phyloP scores from a whole-genome alignment of 192 early-diverging fungal species.

The Coemansia interrupta region DNA sequence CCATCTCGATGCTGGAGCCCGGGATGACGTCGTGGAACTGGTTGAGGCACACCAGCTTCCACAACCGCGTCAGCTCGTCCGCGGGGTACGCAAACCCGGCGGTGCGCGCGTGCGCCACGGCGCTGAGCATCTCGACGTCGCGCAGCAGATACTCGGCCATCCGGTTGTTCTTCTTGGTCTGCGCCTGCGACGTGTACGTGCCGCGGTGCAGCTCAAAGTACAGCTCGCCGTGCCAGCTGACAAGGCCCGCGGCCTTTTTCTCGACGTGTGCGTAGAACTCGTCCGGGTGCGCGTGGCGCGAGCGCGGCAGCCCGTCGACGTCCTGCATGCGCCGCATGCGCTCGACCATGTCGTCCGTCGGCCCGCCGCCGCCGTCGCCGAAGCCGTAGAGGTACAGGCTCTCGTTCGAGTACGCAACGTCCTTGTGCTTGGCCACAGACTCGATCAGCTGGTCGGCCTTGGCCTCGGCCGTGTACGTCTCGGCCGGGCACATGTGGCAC shows the following conservation, averaged over 20 bases:
- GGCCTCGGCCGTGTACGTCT: conserved; percentile 76
- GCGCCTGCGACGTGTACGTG: conserved; percentile 91
- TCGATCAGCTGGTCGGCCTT: conserved; percentile 55
- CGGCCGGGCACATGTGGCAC: conserved; percentile 87
- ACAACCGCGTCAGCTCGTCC: conserved; percentile 69
- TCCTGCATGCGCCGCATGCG: conserved; percentile 70
- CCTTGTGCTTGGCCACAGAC: conserved; percentile 83
- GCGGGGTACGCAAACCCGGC: conserved; percentile 63
- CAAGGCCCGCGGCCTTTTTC: conserved; percentile 62
- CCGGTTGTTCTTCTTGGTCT: conserved; percentile 83
- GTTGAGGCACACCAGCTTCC: conserved; percentile 87
- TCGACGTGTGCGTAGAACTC: conserved; percentile 85
- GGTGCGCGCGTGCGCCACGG: conserved; percentile 37
- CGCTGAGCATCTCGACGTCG: conserved; percentile 75
- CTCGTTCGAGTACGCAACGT: conserved; percentile 79
- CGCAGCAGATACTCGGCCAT: conserved; percentile 78
- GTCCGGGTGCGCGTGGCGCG: conserved; percentile 71
- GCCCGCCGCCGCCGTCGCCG: conserved; percentile 96
- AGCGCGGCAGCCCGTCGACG: conserved; percentile 71
- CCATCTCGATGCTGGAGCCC: conserved; percentile 85
- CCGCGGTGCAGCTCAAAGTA: conserved; percentile 99
- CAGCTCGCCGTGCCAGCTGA: conserved; percentile 92
- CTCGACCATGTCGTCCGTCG: conserved; percentile 78
- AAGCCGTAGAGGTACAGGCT: conserved; percentile 90
- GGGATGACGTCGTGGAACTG: conserved; percentile 99